A percentile compares a stretch with the other conserved stretches of the same genome.
Evolutionary conservation across 257 asterid genomes (phyloP).

Genomic region (Solanum raphanifolium): DNA sequence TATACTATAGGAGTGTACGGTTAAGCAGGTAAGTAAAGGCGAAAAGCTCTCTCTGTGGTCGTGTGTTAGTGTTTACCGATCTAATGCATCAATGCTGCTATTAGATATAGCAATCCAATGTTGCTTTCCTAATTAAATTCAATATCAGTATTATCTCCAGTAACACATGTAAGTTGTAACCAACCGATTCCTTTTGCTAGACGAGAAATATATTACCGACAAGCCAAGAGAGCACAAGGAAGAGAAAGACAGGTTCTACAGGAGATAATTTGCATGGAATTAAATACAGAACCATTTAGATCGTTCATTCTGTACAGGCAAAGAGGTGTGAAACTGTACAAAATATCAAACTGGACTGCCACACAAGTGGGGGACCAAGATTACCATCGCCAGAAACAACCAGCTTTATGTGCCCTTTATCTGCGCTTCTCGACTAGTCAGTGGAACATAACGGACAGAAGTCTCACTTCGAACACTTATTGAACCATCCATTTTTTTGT

Average conservation of each 20-base stretch:
- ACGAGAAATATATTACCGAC: not conserved
- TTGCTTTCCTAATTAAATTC: not conserved
- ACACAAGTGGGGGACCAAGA: not conserved
- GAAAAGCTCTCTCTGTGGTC: not conserved
- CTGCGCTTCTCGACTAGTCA: conserved; percentile 84
- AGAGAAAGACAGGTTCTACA: too few relatives aligned
- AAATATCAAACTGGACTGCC: not conserved
- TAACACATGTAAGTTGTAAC: not conserved
- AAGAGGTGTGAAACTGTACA: not conserved
- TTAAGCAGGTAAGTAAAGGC: not conserved
- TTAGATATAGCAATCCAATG: not conserved
- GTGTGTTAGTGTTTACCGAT: not conserved
- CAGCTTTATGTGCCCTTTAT: conserved; percentile 28
- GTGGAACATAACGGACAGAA: conserved; percentile 81
- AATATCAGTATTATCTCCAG: not conserved
- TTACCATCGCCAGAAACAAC: not conserved
- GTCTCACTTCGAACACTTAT: conserved; percentile 51
- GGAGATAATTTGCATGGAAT: not conserved
- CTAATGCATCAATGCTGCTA: not conserved
- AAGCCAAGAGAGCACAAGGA: not conserved
- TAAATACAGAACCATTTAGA: not conserved
- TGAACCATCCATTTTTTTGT: conserved; percentile 62
- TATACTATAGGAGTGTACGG: not conserved
- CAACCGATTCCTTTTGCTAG: not conserved
- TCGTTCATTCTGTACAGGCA: not conserved